Conservation (phyloP, 345 rosid species). For the Durio zibethinus region DNA sequence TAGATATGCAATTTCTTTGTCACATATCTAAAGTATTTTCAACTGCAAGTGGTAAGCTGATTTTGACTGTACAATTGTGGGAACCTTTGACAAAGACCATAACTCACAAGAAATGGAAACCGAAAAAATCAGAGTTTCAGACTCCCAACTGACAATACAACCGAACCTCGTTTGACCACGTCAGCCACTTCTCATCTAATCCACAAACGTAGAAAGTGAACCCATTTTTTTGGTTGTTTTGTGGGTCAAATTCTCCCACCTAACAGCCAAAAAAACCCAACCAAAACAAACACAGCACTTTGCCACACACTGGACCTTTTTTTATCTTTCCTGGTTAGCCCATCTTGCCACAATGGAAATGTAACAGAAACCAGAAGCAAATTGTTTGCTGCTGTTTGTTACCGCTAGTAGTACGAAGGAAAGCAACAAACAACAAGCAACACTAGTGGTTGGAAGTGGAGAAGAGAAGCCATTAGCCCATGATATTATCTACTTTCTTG, state of each 20-base stretch:
- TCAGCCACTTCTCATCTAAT: background rate
- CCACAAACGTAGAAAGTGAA: conserved; percentile 2
- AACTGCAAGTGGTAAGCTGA: no score
- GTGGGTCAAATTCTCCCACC: background rate
- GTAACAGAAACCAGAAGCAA: background rate
- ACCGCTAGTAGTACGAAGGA: background rate
- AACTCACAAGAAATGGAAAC: background rate
- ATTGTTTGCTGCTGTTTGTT: background rate
- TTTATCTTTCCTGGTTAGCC: background rate
- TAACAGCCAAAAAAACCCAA: background rate
- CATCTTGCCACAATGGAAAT: background rate
- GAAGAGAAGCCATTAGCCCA: conserved; percentile 16
- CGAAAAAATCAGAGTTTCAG: background rate
- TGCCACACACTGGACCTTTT: background rate
- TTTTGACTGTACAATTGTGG: background rate
- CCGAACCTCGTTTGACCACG: conserved; percentile 23
- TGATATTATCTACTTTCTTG: conserved; percentile 7
- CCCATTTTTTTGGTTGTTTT: background rate
- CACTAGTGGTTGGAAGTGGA: conserved; percentile 30
- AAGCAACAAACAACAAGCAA: conserved; percentile 19
- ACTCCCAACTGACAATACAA: background rate
- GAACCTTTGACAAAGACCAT: background rate
- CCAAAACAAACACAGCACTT: background rate
- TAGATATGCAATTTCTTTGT: background rate
- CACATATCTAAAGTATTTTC: background rate